Conservation (phyloP, 192 early-diverging fungal genomes). For the Phycomyces blakesleeanus region DNA sequence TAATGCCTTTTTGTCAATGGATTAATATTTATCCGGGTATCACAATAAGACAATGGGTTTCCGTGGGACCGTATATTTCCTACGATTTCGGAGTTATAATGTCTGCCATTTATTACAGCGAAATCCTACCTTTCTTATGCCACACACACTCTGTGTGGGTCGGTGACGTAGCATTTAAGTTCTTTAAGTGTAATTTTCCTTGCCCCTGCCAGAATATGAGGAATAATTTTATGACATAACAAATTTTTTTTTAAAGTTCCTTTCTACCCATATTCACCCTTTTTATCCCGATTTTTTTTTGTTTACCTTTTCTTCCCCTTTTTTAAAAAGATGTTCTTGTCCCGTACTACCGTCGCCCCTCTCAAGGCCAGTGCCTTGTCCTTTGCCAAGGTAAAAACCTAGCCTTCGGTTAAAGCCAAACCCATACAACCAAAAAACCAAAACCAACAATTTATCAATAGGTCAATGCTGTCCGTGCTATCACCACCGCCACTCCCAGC, state of each 20-base stretch:
- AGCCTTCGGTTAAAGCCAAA: neutral
- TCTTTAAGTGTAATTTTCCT: too few relatives aligned
- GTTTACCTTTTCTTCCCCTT: constrained; percentile 10
- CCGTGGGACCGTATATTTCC: too few relatives aligned
- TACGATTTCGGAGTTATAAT: too few relatives aligned
- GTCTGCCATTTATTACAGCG: too few relatives aligned
- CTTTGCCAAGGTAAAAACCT: constrained; percentile 25
- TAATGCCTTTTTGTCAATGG: too few relatives aligned
- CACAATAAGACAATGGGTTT: too few relatives aligned
- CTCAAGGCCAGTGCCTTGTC: constrained; percentile 30
- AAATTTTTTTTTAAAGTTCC: neutral
- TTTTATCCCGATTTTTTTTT: constrained; percentile 20
- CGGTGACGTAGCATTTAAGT: too few relatives aligned
- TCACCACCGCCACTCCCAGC: constrained; percentile 41
- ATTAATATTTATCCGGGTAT: too few relatives aligned
- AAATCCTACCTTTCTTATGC: too few relatives aligned
- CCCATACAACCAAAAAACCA: neutral
- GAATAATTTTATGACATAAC: neutral
- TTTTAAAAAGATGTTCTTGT: constrained; percentile 35
- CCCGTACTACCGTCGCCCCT: constrained; percentile 27
- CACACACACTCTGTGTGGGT: too few relatives aligned
- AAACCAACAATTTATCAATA: neutral
- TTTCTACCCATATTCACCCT: neutral
- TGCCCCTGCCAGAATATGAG: too few relatives aligned
- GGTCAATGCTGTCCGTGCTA: constrained; percentile 35